phyloP scores from a whole-genome alignment of 441 rosid species.

The Gossypium davidsonii region DNA sequence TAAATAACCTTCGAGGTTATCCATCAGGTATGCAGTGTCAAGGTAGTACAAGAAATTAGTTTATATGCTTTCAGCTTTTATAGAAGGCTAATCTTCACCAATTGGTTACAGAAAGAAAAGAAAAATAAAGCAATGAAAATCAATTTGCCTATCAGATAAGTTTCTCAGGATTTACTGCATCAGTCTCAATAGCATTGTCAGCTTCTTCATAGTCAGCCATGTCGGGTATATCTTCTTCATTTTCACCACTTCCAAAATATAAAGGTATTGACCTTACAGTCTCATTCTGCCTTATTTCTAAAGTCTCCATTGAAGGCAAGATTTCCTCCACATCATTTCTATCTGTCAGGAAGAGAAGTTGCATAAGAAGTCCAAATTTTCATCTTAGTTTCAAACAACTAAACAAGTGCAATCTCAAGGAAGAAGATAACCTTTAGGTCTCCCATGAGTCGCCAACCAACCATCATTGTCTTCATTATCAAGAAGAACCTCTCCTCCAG shows the following conservation, averaged over 20 bases:
- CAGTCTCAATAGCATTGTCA: constrained; percentile 62
- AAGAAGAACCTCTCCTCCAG: constrained; percentile 89
- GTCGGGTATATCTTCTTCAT: constrained; percentile 90
- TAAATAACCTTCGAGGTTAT: background rate
- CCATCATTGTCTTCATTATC: constrained; percentile 96
- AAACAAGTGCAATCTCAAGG: background rate
- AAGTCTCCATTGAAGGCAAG: constrained; percentile 83
- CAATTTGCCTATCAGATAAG: background rate
- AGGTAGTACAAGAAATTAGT: background rate
- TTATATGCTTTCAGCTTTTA: background rate
- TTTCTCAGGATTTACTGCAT: constrained; percentile 51
- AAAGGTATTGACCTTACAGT: constrained; percentile 61
- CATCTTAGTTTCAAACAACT: background rate
- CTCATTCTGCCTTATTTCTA: constrained; percentile 51
- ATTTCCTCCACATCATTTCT: constrained; percentile 68
- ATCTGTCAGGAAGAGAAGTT: constrained; percentile 32
- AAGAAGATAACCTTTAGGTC: constrained; percentile 58
- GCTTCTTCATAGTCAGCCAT: constrained; percentile 82
- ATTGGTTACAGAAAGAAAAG: background rate
- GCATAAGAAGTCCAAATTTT: background rate
- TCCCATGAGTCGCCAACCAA: constrained; percentile 97
- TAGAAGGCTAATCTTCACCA: background rate
- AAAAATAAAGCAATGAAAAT: background rate
- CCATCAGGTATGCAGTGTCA: background rate
- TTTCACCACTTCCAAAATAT: constrained; percentile 71